A percentile compares a stretch with the other conserved stretches of the same genome.
These are phyloP conservation scores for Geotrichum cucujoidarum DNA, from an alignment of 1,139 yeast species.

Conservation along the genomic window DNA sequence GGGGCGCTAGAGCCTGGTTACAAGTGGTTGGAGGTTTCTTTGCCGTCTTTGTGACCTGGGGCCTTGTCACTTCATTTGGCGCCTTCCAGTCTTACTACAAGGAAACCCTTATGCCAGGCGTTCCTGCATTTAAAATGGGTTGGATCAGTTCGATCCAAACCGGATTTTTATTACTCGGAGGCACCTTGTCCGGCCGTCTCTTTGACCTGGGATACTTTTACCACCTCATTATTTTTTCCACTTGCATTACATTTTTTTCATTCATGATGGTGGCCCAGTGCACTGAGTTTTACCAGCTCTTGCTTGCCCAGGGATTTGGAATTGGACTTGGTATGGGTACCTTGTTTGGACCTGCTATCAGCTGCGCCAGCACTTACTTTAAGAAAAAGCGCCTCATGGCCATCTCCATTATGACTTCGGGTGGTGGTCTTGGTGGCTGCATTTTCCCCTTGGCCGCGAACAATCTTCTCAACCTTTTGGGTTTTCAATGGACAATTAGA, in stretches of 20 bases:
- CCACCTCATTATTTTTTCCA: conserved; percentile 41
- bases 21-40: conserved; percentile 40
- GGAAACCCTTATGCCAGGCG: conserved; percentile 42
- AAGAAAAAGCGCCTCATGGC: conserved; percentile 50
- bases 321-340: conserved; percentile 44
- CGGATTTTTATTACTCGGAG: conserved; percentile 47
- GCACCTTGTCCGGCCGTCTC: conserved; percentile 40
- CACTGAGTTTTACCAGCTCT: conserved; percentile 45
- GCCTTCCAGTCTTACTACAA: conserved; percentile 57
- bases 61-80: conserved; percentile 56
- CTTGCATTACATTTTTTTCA: conserved; percentile 44
- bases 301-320: conserved; percentile 47
- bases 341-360: conserved; percentile 18
- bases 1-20: conserved; percentile 34
- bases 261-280: conserved; percentile 48
- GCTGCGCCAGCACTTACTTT: conserved; percentile 33
- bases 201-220: conserved; percentile 39
- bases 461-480: conserved; percentile 38
- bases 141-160: conserved; percentile 33
- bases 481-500: conserved; percentile 48
- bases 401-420: conserved; percentile 50
- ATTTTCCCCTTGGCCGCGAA: conserved; percentile 42
- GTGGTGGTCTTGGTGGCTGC: conserved; percentile 58
- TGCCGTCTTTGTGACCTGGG: conserved; percentile 52
- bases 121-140: conserved; percentile 33